These are phyloP conservation scores for Euphrasia confusa DNA, from an alignment of 257 asterid genomes.

Conservation along the genomic window DNA sequence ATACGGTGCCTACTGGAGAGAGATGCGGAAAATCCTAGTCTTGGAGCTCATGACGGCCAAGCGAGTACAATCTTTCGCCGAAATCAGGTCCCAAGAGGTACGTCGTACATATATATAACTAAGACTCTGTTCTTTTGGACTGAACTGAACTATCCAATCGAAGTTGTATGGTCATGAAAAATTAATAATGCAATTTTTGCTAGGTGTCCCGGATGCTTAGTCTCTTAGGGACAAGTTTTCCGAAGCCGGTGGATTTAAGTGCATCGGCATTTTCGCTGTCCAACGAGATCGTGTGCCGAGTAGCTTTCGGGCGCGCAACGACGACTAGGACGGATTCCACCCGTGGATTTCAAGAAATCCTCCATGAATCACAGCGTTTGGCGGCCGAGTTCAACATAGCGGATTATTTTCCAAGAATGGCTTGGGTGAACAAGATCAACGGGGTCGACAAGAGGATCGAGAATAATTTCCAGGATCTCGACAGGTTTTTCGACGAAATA, in stretches of 20 bases:
- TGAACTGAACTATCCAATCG: too few relatives aligned
- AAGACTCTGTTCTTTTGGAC: too few relatives aligned
- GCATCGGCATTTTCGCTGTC: not conserved
- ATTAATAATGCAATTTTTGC: too few relatives aligned
- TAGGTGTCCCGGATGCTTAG: not conserved
- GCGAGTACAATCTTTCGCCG: not conserved
- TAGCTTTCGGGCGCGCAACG: not conserved
- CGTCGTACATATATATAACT: too few relatives aligned
- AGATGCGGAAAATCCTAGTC: constrained; percentile 27
- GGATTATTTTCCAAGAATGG: not conserved
- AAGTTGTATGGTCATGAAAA: too few relatives aligned
- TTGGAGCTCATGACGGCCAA: not conserved
- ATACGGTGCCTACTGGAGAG: constrained; percentile 40
- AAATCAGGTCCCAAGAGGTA: not conserved
- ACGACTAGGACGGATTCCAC: not conserved
- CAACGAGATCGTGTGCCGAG: not conserved
- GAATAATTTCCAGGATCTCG: not conserved
- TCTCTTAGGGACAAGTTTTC: not conserved
- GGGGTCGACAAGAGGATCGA: constrained; percentile 1
- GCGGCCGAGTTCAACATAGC: not conserved
- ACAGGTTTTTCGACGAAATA: not conserved
- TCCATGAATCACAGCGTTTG: not conserved
- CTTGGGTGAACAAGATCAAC: not conserved
- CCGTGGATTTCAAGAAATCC: not conserved
- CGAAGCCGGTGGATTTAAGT: not conserved